Evolutionary conservation across 177 flowering plant species (phyloP).

Genomic region (Vitis hybrid): DNA sequence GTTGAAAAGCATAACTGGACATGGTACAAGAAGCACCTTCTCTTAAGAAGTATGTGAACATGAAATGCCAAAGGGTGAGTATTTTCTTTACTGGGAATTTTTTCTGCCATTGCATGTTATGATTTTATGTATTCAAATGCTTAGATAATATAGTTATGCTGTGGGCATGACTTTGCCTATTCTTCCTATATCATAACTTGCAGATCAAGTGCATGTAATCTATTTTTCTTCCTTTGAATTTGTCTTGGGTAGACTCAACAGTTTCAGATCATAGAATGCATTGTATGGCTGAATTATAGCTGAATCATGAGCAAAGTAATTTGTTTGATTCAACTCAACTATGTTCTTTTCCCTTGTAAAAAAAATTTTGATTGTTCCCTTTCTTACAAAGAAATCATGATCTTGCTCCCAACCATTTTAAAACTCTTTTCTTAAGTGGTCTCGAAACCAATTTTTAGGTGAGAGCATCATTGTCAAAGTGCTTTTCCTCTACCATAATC

Average conservation of each 20-base stretch:
- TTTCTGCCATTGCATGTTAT: not conserved
- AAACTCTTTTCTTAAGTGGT: no score
- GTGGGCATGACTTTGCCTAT: not conserved
- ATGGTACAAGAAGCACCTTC: constrained; percentile 19
- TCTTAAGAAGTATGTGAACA: constrained; percentile 10
- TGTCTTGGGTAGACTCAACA: not conserved
- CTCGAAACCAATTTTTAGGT: no score
- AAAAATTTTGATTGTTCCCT: no score
- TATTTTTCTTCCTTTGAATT: not conserved
- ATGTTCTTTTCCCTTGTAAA: no score
- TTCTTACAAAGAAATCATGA: no score
- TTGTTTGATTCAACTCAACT: not conserved
- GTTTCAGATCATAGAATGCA: not conserved
- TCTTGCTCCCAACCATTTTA: no score
- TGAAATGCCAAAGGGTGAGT: constrained; percentile 23
- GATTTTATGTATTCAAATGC: not conserved
- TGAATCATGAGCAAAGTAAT: not conserved
- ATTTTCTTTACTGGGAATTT: not conserved
- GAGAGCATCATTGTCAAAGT: no score
- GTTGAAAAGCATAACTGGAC: constrained; percentile 1
- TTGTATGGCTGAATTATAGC: not conserved
- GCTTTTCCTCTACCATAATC: no score
- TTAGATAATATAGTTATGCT: not conserved
- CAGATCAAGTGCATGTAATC: not conserved
- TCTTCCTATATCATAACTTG: not conserved